Evolutionary conservation across 805 yeast genomes (phyloP).

Genomic region (Pichia pseudocactophila): DNA sequence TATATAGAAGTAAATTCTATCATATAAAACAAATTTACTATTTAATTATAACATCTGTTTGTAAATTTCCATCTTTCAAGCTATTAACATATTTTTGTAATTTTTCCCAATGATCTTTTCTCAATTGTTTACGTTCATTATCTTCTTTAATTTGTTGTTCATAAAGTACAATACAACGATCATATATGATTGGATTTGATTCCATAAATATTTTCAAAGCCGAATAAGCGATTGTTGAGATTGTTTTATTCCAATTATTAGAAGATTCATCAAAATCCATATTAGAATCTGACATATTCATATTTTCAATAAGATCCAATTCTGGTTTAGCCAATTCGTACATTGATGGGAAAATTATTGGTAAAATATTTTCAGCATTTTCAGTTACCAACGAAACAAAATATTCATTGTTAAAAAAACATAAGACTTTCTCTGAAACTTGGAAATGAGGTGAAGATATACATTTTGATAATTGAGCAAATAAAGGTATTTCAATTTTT

Average conservation of each 20-base stretch:
- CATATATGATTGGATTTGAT: constrained; percentile 82
- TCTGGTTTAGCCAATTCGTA: constrained; percentile 63
- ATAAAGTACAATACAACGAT: constrained; percentile 83
- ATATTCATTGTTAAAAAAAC: constrained; percentile 92
- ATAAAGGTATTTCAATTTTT: constrained; percentile 85
- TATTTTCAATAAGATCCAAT: constrained; percentile 24
- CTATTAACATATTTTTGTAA: constrained; percentile 51
- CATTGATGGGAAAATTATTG: constrained; percentile 82
- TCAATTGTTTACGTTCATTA: constrained; percentile 49
- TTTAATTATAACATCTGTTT: constrained; percentile 53
- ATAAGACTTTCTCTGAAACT: constrained; percentile 89
- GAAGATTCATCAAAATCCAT: constrained; percentile 34
- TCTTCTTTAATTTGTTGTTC: constrained; percentile 73
- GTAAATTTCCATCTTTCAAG: constrained; percentile 21
- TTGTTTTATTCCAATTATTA: constrained; percentile 85
- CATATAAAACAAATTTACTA: constrained; percentile 4
- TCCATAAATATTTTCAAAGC: constrained; percentile 91
- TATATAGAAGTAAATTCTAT: neutral
- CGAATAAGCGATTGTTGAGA: constrained; percentile 81
- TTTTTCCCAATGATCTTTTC: constrained; percentile 63
- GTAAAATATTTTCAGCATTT: constrained; percentile 84
- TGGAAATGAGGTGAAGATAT: constrained; percentile 94
- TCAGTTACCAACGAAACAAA: constrained; percentile 86
- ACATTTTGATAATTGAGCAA: constrained; percentile 90
- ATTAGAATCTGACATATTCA: constrained; percentile 18